Percentiles rank a stretch among this genome's conserved stretches.
Evolutionary conservation across 192 early-diverging fungal genomes (phyloP).

Genomic region (Chytriomyces sp.): DNA sequence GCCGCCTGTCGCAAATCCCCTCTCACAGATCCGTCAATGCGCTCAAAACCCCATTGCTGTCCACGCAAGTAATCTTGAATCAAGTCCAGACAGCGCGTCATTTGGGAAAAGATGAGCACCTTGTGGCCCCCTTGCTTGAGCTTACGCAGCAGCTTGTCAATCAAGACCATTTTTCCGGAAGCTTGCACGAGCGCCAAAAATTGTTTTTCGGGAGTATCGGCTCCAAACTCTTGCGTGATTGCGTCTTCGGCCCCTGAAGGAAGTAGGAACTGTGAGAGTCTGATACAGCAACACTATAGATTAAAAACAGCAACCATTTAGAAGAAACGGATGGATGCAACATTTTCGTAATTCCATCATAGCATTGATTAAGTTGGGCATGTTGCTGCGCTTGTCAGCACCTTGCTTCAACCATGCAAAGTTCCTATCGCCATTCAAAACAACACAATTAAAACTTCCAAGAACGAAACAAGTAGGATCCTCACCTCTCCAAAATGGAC

Average conservation of each 20-base stretch:
- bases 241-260: slow-evolving; percentile 72
- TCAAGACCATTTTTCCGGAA: slow-evolving; percentile 81
- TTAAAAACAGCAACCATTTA: slow-evolving; percentile 48
- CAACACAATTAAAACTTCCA: not conserved
- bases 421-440: slow-evolving; percentile 45
- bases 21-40: slow-evolving; percentile 79
- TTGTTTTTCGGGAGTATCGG: slow-evolving; percentile 59
- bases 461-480: not conserved
- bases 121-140: slow-evolving; percentile 77
- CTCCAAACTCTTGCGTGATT: slow-evolving; percentile 66
- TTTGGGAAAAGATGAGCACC: slow-evolving; percentile 87
- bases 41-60: slow-evolving; percentile 70
- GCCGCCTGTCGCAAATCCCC: slow-evolving; percentile 80
- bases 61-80: slow-evolving; percentile 81
- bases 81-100: slow-evolving; percentile 79
- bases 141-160: slow-evolving; percentile 79
- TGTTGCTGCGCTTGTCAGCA: slow-evolving; percentile 55
- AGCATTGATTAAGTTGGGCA: slow-evolving; percentile 79
- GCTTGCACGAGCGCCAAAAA: slow-evolving; percentile 73
- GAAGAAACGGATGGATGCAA: slow-evolving; percentile 84
- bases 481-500: slow-evolving; percentile 73
- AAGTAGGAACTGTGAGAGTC: not conserved
- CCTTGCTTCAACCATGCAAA: slow-evolving; percentile 82
- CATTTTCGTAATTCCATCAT: slow-evolving; percentile 91
- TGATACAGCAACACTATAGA: not conserved